phyloP scores from a whole-genome alignment of 176 grass and related monocot genomes.

The Elymus sibiricus region DNA sequence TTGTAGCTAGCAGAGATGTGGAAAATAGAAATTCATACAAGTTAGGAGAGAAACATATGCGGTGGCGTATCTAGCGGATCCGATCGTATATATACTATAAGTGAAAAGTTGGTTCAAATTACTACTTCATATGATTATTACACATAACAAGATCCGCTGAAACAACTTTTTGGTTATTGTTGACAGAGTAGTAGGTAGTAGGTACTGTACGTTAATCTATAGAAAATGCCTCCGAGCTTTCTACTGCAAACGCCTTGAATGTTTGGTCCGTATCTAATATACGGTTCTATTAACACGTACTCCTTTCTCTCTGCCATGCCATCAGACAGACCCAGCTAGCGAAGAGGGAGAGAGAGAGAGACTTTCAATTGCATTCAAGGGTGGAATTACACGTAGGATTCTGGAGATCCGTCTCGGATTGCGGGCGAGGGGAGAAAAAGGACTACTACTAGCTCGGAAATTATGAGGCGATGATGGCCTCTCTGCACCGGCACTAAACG shows the following conservation, averaged over 20 bases:
- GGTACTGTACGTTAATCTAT: neutral
- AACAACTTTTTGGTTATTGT: neutral
- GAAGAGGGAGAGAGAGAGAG: no score
- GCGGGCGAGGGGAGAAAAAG: neutral
- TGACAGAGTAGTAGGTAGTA: no score
- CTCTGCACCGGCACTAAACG: constrained; percentile 13
- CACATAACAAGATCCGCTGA: neutral
- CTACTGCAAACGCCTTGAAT: constrained; percentile 1
- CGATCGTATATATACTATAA: neutral
- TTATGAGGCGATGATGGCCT: constrained; percentile 43
- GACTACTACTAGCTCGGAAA: neutral
- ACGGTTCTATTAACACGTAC: constrained; percentile 29
- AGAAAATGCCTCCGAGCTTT: constrained; percentile 14
- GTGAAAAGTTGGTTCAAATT: neutral
- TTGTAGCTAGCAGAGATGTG: no score
- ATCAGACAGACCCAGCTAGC: neutral
- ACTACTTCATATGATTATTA: no score
- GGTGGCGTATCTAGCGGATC: no score
- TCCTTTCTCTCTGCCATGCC: neutral
- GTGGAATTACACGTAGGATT: constrained; percentile 59
- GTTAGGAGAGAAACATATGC: no score
- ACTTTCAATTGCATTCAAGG: constrained; percentile 20
- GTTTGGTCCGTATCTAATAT: neutral
- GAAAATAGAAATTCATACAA: no score
- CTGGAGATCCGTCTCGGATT: constrained; percentile 46